Evolutionary conservation across 306 rosid genomes (phyloP), one percentile per base, ranked within the genome.

Genomic region (Pyrus bretschneideri): DNA sequence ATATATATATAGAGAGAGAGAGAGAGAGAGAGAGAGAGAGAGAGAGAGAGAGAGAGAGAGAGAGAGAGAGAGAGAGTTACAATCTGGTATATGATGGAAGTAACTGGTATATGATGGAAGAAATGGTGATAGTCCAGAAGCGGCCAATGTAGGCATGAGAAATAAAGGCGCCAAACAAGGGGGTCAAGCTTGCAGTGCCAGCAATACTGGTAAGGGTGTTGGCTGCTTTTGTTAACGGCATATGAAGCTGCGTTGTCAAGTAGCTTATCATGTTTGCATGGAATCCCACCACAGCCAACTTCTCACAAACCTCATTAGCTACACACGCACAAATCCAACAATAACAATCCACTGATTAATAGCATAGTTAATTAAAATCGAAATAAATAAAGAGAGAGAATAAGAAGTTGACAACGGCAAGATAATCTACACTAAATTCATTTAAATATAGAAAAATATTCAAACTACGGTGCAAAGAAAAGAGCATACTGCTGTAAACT

Each of bases 201-300:
- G 83, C 75, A 60, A 95, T 81, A 83, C 89, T 95, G 55, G 99
- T 95, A 76, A 92, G 83, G 4, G 97, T 91, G 72, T 89, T 95
- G n/a, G 97, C 99, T 1, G 92, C 97, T 85, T 92, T 87, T 3
- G 99, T 92, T 79, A 88, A 69, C 12, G 99, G 96, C 96, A 95
- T 79, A 29, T 95, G 89, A 71, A 95, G 91, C 79, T 95, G 91
- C 51, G 87, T 78, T 8, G 97, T 95, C 81, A 95, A 84, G 79
- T 95, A 95, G 84, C 92, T 95, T 42, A 92, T 79, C 99, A 95
- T 95, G 59, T 95, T 95, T 0, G 98, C 80, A 30, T 57, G 60
- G 72, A 92, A 92, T 25, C 99, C 99, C 74, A 92, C 99, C 86
- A 95, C 98, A 1, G 99, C 99, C 78, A 95, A 71, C 88, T 95